Conservation (phyloP, 2,329 filamentous ascomycete species). For the Colletotrichum nymphaeae region DNA sequence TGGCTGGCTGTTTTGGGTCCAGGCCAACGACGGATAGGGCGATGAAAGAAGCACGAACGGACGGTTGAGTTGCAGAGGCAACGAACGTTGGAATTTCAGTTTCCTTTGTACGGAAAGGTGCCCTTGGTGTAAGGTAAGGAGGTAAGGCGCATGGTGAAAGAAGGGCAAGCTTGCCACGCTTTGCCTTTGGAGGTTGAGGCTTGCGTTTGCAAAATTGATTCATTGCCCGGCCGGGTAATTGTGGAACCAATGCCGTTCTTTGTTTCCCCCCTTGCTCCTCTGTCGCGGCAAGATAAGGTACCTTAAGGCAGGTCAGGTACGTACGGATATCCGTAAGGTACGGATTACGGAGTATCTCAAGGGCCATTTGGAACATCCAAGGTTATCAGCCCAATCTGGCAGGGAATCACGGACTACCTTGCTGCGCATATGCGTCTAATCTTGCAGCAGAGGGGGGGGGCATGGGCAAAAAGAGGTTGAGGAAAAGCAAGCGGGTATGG, state of each 20-base stretch:
- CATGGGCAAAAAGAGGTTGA: too few relatives aligned
- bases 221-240: constrained; percentile 25
- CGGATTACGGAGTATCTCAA: too few relatives aligned
- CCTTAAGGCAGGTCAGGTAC: not conserved
- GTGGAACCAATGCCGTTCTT: constrained; percentile 19
- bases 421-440: not conserved
- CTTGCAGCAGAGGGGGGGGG: not conserved
- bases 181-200: not conserved
- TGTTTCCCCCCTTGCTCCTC: not conserved
- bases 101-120: not conserved
- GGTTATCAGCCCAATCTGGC: not conserved
- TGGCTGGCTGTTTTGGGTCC: not conserved
- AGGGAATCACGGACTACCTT: not conserved
- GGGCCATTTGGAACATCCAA: too few relatives aligned
- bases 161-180: too few relatives aligned
- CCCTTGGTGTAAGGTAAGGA: not conserved
- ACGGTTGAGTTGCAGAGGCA: not conserved
- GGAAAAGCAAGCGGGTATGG: not conserved
- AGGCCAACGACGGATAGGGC: not conserved
- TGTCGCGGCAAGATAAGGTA: constrained; percentile 15
- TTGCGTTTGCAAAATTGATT: not conserved
- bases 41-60: not conserved
- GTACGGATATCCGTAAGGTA: not conserved
- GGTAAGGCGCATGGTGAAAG: too few relatives aligned
- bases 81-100: not conserved